phyloP scores from a whole-genome alignment of 2,329 filamentous ascomycete genomes.

The Fusarium irregulare region DNA sequence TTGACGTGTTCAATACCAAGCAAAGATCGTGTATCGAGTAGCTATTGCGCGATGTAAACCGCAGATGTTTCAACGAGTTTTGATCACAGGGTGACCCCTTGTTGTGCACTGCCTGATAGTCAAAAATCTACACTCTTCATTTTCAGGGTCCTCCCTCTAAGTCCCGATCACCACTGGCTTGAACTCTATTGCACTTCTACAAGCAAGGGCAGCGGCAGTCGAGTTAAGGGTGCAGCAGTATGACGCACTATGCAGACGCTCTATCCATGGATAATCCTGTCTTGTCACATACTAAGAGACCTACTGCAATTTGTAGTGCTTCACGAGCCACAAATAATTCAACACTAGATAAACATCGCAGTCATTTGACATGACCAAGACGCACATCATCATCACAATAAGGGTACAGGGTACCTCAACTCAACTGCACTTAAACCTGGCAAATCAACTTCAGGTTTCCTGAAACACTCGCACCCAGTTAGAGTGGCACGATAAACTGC shows the following conservation, averaged over 20 bases:
- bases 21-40: neutral
- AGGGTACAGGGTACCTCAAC: neutral
- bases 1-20: neutral
- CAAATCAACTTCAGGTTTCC: neutral
- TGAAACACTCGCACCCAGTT: conserved; percentile 2
- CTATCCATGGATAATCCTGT: neutral
- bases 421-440: neutral
- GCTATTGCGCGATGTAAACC: neutral
- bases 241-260: neutral
- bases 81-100: conserved; percentile 9
- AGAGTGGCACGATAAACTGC: conserved; percentile 8
- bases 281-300: neutral
- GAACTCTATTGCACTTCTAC: conserved; percentile 11
- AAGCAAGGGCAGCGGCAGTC: neutral
- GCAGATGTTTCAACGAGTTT: neutral
- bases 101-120: neutral
- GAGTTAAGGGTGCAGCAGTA: neutral
- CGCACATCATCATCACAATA: neutral
- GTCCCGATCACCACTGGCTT: conserved; percentile 1
- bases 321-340: neutral
- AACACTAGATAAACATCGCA: neutral
- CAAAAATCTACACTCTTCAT: neutral
- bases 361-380: neutral
- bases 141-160: conserved; percentile 17
- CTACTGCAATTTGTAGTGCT: neutral